phyloP scores from a whole-genome alignment of 345 rosid species.

The Hibiscus syriacus region DNA sequence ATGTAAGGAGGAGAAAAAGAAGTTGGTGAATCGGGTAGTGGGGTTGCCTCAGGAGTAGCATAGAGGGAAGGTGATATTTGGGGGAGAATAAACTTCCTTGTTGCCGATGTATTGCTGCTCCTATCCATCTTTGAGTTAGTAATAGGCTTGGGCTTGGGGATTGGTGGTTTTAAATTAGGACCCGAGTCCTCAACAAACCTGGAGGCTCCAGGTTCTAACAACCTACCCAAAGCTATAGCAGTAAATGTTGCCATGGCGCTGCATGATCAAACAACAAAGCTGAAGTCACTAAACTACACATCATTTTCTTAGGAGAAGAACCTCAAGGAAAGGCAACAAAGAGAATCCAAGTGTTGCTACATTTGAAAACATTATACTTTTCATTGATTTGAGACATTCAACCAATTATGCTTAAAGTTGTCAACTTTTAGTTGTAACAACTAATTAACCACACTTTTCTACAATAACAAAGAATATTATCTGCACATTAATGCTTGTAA shows the following conservation, averaged over 20 bases:
- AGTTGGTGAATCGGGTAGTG: constrained; percentile 58
- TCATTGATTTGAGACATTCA: neutral
- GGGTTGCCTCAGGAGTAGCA: constrained; percentile 61
- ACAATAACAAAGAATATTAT: neutral
- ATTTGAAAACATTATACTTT: neutral
- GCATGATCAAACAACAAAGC: constrained; percentile 18
- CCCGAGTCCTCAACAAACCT: constrained; percentile 33
- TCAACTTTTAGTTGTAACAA: neutral
- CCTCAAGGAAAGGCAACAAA: neutral
- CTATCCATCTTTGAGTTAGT: constrained; percentile 33
- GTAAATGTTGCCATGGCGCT: constrained; percentile 64
- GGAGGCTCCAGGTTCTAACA: constrained; percentile 50
- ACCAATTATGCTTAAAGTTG: neutral
- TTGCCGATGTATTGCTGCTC: constrained; percentile 24
- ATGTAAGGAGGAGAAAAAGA: constrained; percentile 67
- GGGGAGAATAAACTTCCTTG: constrained; percentile 40
- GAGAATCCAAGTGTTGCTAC: neutral
- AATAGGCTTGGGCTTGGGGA: constrained; percentile 26
- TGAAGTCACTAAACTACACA: neutral
- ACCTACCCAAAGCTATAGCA: constrained; percentile 57
- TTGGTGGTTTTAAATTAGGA: constrained; percentile 20
- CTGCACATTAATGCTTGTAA: no score
- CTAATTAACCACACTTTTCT: neutral
- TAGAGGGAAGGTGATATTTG: constrained; percentile 65
- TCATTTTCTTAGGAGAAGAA: neutral